Evolutionary conservation across 2,329 filamentous ascomycete species (phyloP), one percentile per base, ranked within the genome.

Genomic region (Penicillium sp.): DNA sequence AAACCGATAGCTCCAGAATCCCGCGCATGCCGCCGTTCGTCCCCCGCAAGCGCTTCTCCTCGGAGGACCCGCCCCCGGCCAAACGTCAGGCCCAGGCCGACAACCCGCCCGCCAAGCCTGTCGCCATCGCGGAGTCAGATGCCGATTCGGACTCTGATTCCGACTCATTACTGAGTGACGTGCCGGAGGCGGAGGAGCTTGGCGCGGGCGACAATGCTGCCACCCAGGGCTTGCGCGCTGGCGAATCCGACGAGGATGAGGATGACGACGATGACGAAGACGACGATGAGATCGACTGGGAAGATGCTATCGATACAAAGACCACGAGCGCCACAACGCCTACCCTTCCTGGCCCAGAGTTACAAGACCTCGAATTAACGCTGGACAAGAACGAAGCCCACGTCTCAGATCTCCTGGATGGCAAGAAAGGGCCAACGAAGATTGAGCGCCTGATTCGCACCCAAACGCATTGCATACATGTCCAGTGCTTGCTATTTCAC

Each of bases 401-500:
- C 0, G 62, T 84, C 18, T 75, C 75, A 7, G 82, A 83, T 48
- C 71, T 78, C 0, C 72, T 79, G 30, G 79, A 80, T 15, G 72
- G 72, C 13, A 95, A 87, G 65, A 95, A 91, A 60, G 90, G 88
- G 0, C 86, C 87, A 0, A 85, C 86, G 2, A 95, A 95, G 66
- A 80, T 85, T 18, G 88, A 96, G 59, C 80, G 87, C 36, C 78
- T 81, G 45, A 85, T 91, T 40, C 79, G 93, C 17, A 78, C 83
- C 21, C 76, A 82, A 3, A 89, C 88, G 1, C 93, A 98, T 64
- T 86, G 87, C 53, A 76, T 95, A 52, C 93, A 98, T 64, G 89
- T 97, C 2, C 83, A 94, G 60, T 79, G 82, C 36, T 71, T 98
- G 11, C 76, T 98, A 44, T 96, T 85, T 76, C 90, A 97, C 62